A percentile compares a stretch with the other conserved stretches of the same genome.
These are phyloP conservation scores for Eimeria tenella DNA, from an alignment of 169 alveolate species.

Conservation along the genomic window DNA sequence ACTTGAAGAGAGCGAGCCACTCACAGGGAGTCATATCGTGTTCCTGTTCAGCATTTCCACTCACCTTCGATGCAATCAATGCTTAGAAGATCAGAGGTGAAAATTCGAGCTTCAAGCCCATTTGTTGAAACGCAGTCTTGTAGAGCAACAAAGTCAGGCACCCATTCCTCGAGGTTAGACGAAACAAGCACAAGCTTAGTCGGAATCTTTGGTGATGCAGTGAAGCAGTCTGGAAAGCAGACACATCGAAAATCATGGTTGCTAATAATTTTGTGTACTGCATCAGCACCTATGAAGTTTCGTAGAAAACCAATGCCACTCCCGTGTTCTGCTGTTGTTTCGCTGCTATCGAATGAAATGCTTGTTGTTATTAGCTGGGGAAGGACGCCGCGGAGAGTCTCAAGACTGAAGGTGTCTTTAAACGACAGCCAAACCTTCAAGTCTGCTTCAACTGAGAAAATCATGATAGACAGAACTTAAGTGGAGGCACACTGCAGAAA, in stretches of 20 bases:
- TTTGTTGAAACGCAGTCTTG: not conserved
- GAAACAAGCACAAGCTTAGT: conserved; percentile 57
- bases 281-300: conserved; percentile 16
- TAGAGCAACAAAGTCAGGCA: not conserved
- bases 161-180: conserved; percentile 12
- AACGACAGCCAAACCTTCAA: conserved; percentile 50
- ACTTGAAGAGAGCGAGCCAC: not conserved
- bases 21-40: not conserved
- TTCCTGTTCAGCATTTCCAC: not conserved
- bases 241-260: not conserved
- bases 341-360: not conserved
- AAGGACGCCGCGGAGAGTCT: conserved; percentile 28
- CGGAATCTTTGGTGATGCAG: not conserved
- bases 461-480: not conserved
- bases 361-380: conserved; percentile 41
- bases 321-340: not conserved
- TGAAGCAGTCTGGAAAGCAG: conserved; percentile 15
- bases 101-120: not conserved
- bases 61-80: conserved; percentile 62
- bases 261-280: not conserved
- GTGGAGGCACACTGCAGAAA: not conserved
- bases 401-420: conserved; percentile 30
- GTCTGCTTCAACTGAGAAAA: conserved; percentile 7
- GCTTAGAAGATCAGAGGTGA: conserved; percentile 4
- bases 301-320: not conserved